phyloP scores from a whole-genome alignment of 768 basidiomycete species.

The Saitozyma podzolica region DNA sequence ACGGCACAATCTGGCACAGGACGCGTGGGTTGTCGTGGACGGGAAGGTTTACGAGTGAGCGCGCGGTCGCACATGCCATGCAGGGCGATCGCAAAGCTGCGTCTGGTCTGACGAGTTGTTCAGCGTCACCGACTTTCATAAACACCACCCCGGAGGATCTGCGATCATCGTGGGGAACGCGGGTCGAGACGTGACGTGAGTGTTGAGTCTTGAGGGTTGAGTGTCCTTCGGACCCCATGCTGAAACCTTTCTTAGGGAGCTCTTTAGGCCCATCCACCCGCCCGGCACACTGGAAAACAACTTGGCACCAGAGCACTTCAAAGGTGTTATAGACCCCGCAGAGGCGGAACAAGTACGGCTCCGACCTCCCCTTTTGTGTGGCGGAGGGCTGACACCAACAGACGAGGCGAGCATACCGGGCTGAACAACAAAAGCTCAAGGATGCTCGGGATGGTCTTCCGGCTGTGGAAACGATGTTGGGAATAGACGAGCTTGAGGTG shows the following conservation, averaged over 20 bases:
- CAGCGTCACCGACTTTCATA: conserved; percentile 44
- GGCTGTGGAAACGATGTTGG: conserved; percentile 43
- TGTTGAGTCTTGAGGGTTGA: conserved; percentile 7
- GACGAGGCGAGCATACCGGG: conserved; percentile 18
- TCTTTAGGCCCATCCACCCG: conserved; percentile 46
- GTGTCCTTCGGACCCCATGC: neutral
- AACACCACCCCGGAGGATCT: conserved; percentile 47
- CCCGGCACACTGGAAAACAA: conserved; percentile 44
- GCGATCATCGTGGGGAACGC: conserved; percentile 46
- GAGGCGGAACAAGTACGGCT: conserved; percentile 27
- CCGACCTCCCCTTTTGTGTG: neutral
- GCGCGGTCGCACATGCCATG: neutral
- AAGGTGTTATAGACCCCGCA: conserved; percentile 40
- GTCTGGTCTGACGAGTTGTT: no score
- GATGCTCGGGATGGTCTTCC: conserved; percentile 33
- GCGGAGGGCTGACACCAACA: neutral
- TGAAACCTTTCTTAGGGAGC: conserved; percentile 10
- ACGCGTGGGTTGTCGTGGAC: conserved; percentile 49
- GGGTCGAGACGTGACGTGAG: conserved; percentile 48
- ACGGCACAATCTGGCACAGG: conserved; percentile 41
- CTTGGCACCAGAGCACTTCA: conserved; percentile 32
- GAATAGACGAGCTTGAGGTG: conserved; percentile 47
- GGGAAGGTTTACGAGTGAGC: conserved; percentile 51
- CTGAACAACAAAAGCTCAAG: conserved; percentile 28
- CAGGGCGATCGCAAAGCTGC: neutral